Evolutionary conservation across 2,329 filamentous ascomycete genomes (phyloP), one percentile per base, ranked within the genome.

Genomic region (Fonsecaea monophora): DNA sequence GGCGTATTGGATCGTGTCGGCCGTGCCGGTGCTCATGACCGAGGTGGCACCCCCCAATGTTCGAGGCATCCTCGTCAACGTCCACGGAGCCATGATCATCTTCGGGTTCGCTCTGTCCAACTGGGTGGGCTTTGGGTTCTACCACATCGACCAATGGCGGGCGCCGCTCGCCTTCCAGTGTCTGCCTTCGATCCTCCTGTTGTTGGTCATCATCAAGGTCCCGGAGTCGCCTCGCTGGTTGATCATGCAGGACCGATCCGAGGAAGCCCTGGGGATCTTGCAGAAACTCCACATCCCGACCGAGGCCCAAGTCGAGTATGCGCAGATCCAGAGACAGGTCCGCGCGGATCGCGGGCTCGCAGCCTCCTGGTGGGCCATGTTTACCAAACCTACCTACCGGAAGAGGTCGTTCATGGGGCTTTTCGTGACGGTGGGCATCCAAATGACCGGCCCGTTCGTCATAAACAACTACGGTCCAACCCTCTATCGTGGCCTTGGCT

Each of bases 1-100:
- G 7, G 54, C 54, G 13, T 66, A 53, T 21, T 50, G 53, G 64
- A 57, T 66, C 1, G 60, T 64, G 21, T 53, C 67, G 8, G 57
- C 64, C 4, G 60, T 66, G 3, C 67, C 67, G 2, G 58, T 66
- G 25, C 56, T 25, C 37, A 54, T 66, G 35, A 55, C 57, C 25
- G 68, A 68, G 55, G 50, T 66, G 4, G 66, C 55, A n/a, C 66
- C 68, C 21, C 62, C 68, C 1, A 64, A 63, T 9, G 53, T 66
- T 18, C 66, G 68, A 15, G 68, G 68, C 15, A 30, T 50, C 32
- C 38, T 70, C 25, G 63, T 66, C n/a, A 42, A 58, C n/a, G 30
- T 68, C 37, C 53, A 68, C 50, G 54, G 35, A 2, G 32, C 60
- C 5, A 18, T 42, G 4, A 60, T 68, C 42, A n/a, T 62, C 12